These are phyloP conservation scores for Naegleria fowleri DNA, from an alignment of 208 protist genomes.

Conservation along the genomic window DNA sequence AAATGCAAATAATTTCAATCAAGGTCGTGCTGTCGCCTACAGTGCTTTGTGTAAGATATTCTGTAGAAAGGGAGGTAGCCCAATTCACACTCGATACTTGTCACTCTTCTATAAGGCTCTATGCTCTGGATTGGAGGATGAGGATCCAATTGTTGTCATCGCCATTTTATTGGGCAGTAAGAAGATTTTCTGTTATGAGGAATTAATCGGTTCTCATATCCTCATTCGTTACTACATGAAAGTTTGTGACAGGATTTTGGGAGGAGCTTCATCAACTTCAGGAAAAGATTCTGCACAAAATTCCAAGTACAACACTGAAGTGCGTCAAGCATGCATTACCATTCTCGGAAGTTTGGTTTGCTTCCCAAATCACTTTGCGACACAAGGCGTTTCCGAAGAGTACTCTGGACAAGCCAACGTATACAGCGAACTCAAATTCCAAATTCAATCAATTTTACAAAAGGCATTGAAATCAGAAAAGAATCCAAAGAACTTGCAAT, in stretches of 20 bases:
- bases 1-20: background rate
- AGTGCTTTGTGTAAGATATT: slow-evolving; percentile 12
- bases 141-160: background rate
- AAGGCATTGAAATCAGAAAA: background rate
- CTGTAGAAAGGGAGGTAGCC: slow-evolving; percentile 24
- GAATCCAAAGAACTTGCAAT: background rate
- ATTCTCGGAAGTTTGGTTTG: background rate
- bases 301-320: background rate
- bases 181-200: slow-evolving; percentile 18
- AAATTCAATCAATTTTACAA: background rate
- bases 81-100: background rate
- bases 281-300: background rate
- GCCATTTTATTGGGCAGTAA: slow-evolving; percentile 7
- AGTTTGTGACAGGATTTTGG: slow-evolving; percentile 21
- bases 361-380: slow-evolving; percentile 6
- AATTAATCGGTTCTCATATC: background rate
- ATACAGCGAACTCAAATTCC: background rate
- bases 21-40: slow-evolving; percentile 26
- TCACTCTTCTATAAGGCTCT: slow-evolving; percentile 4
- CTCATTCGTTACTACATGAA: slow-evolving; percentile 6
- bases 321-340: slow-evolving; percentile 7
- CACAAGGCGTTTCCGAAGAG: background rate
- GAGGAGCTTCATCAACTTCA: background rate
- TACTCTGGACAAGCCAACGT: background rate
- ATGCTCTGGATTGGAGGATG: background rate